Evolutionary conservation across 2,329 filamentous ascomycete genomes (phyloP).

Genomic region (Ustulina deusta): DNA sequence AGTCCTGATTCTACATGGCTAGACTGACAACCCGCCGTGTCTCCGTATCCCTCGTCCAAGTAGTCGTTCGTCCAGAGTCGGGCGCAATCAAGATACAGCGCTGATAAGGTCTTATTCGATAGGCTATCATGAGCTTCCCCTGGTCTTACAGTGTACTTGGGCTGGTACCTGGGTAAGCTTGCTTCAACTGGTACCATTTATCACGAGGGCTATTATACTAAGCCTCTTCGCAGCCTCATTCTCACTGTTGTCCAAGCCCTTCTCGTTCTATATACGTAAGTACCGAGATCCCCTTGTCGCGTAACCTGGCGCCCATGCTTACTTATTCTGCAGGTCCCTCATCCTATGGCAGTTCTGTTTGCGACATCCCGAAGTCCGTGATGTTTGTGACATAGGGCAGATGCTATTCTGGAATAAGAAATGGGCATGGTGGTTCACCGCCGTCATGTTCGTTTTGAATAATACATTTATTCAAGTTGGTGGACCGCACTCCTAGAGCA

Average conservation of each 20-base stretch:
- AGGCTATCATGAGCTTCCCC: conserved; percentile 91
- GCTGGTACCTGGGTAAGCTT: conserved; percentile 76
- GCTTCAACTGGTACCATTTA: conserved; percentile 32
- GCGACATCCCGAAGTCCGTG: conserved; percentile 88
- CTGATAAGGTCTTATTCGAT: conserved; percentile 38
- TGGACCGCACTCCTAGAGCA: conserved; percentile 8
- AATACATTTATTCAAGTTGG: conserved; percentile 87
- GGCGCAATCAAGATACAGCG: background rate
- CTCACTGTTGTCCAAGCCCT: conserved; percentile 82
- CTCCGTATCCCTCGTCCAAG: background rate
- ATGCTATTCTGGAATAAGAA: conserved; percentile 90
- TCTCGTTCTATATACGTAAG: conserved; percentile 85
- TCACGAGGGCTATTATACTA: conserved; percentile 35
- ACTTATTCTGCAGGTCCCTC: conserved; percentile 41
- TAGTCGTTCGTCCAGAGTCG: background rate
- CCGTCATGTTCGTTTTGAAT: conserved; percentile 91
- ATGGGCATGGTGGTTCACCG: conserved; percentile 76
- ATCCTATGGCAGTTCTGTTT: conserved; percentile 80
- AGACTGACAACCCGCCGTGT: background rate
- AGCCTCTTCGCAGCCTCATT: conserved; percentile 66
- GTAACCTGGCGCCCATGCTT: background rate
- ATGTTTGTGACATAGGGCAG: conserved; percentile 96
- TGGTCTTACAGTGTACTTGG: conserved; percentile 92
- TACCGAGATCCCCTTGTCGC: conserved; percentile 48
- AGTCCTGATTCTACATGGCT: conserved; percentile 33